Percentiles rank a stretch among this genome's conserved stretches.
Evolutionary conservation across 2,329 filamentous ascomycete species (phyloP).

Genomic region (Lachnellula subtilissima): DNA sequence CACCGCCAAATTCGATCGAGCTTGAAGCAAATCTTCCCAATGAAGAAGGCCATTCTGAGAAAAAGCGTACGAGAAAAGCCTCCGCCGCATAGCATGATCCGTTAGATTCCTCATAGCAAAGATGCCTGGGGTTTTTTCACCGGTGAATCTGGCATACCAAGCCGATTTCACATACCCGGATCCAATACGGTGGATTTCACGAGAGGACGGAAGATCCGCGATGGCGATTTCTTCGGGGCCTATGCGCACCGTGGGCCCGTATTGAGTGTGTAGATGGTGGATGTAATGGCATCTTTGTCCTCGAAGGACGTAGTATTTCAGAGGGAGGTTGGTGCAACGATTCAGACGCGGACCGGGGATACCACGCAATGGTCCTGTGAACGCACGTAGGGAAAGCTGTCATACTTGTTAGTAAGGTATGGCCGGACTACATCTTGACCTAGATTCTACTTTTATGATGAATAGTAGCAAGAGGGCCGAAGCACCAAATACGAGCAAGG

Average conservation of each 20-base stretch:
- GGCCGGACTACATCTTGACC: too few relatives aligned
- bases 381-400: background rate
- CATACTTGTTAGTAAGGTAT: background rate
- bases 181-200: constrained; percentile 33
- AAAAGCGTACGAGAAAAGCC: constrained; percentile 31
- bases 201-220: constrained; percentile 33
- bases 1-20: constrained; percentile 37
- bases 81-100: constrained; percentile 37
- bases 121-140: constrained; percentile 19
- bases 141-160: constrained; percentile 29
- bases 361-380: constrained; percentile 1
- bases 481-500: too few relatives aligned
- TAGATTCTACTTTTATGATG: too few relatives aligned
- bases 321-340: constrained; percentile 5
- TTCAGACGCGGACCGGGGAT: constrained; percentile 9
- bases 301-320: constrained; percentile 7
- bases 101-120: constrained; percentile 40
- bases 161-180: constrained; percentile 32
- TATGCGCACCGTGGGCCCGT: constrained; percentile 8
- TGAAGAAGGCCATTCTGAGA: background rate
- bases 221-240: constrained; percentile 29
- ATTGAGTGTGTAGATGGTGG: constrained; percentile 7
- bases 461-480: too few relatives aligned
- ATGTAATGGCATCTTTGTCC: constrained; percentile 13
- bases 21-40: constrained; percentile 33